A percentile compares a stretch with the other conserved stretches of the same genome.
phyloP scores from a whole-genome alignment of 345 rosid species.

The Sonneratia alba region DNA sequence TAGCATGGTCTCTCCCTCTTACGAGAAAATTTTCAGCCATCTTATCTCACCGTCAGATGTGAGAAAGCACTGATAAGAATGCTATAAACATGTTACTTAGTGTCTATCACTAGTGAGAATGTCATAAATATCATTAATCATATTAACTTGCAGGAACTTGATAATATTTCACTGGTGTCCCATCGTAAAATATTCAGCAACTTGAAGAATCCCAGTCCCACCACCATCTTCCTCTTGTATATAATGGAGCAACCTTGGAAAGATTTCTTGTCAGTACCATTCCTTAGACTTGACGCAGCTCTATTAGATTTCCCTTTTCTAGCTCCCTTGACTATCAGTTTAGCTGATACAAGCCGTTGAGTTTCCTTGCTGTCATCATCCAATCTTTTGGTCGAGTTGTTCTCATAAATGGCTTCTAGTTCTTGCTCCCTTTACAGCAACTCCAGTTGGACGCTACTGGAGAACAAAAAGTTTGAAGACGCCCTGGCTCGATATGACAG shows the following conservation, averaged over 20 bases:
- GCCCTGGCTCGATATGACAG: slow-evolving; percentile 9
- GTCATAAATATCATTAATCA: too few relatives aligned
- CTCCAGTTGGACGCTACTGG: slow-evolving; percentile 6
- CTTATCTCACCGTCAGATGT: too few relatives aligned
- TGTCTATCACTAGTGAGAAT: too few relatives aligned
- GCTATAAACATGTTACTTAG: too few relatives aligned
- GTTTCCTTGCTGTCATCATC: not conserved
- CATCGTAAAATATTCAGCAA: not conserved
- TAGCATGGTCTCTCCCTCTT: not conserved
- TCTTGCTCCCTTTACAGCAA: not conserved
- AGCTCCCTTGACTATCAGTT: not conserved
- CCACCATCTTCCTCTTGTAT: not conserved
- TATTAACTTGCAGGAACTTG: not conserved
- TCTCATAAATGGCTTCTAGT: not conserved
- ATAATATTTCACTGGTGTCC: not conserved
- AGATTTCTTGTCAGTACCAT: not conserved
- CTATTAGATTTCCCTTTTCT: too few relatives aligned
- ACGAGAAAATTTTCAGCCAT: too few relatives aligned
- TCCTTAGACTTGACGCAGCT: too few relatives aligned
- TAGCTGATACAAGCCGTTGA: not conserved
- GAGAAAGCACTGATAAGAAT: too few relatives aligned
- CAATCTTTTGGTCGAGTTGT: not conserved
- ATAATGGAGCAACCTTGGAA: not conserved
- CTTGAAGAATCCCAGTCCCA: not conserved
- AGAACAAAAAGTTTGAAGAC: slow-evolving; percentile 10